phyloP scores from a whole-genome alignment of 257 asterid species.

The Lavandula angustifolia region DNA sequence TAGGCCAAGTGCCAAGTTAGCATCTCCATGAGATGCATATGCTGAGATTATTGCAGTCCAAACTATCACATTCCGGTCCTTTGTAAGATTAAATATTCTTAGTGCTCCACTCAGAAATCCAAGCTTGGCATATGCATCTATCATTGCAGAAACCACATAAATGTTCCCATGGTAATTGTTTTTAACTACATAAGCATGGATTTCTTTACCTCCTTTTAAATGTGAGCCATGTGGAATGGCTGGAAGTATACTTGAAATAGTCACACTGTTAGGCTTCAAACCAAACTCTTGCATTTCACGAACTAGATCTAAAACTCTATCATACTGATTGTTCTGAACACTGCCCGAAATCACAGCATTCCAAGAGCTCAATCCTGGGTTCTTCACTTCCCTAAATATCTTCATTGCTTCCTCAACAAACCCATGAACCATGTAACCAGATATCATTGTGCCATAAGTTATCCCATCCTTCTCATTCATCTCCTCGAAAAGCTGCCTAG shows the following conservation, averaged over 20 bases:
- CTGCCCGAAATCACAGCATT: slow-evolving; percentile 80
- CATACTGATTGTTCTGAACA: slow-evolving; percentile 63
- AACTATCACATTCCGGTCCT: slow-evolving; percentile 59
- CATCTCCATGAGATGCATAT: slow-evolving; percentile 79
- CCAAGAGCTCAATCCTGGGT: slow-evolving; percentile 71
- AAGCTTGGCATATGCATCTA: slow-evolving; percentile 75
- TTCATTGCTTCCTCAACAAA: slow-evolving; percentile 60
- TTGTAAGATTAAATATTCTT: slow-evolving; percentile 51
- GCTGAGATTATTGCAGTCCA: slow-evolving; percentile 92
- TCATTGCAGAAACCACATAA: slow-evolving; percentile 65
- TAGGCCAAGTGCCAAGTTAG: slow-evolving; percentile 53
- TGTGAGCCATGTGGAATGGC: slow-evolving; percentile 57
- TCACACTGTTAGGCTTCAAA: slow-evolving; percentile 58
- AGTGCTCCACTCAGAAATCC: slow-evolving; percentile 68
- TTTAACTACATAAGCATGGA: slow-evolving; percentile 70
- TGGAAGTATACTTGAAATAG: slow-evolving; percentile 78
- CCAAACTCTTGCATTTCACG: slow-evolving; percentile 61
- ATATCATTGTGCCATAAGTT: slow-evolving; percentile 70
- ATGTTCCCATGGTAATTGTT: slow-evolving; percentile 50
- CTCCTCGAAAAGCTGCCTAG: slow-evolving; percentile 66
- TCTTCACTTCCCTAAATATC: slow-evolving; percentile 51
- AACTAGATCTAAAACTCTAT: slow-evolving; percentile 49
- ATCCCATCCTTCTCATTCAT: slow-evolving; percentile 77
- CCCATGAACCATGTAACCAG: slow-evolving; percentile 85
- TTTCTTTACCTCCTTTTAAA: slow-evolving; percentile 66